phyloP scores from a whole-genome alignment of 176 grass and related monocot genomes.

The Elaeis guineensis region DNA sequence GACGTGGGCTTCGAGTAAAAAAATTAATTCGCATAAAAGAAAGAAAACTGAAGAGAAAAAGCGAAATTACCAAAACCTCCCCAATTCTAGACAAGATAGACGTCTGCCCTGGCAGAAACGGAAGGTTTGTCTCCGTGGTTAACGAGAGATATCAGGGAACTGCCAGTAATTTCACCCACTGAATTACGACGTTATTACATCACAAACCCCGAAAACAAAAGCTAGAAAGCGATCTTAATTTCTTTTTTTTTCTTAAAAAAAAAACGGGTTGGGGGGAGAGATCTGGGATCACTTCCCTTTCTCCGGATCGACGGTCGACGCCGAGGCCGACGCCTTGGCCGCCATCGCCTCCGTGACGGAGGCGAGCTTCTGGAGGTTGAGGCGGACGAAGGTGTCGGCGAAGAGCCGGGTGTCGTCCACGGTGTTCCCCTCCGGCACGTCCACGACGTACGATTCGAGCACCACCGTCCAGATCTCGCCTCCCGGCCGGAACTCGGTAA shows the following conservation, averaged over 20 bases:
- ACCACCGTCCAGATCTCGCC: conserved; percentile 77
- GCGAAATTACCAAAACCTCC: conserved; percentile 23
- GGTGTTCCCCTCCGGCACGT: conserved; percentile 83
- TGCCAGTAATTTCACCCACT: too few species aligned
- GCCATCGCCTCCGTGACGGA: conserved; percentile 48
- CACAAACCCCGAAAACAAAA: too few species aligned
- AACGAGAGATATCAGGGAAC: too few species aligned
- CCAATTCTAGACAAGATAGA: conserved; percentile 4
- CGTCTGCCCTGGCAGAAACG: too few species aligned
- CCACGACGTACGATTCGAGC: conserved; percentile 85
- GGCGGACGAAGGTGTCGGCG: conserved; percentile 85
- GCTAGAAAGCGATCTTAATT: too few species aligned
- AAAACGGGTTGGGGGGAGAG: too few species aligned
- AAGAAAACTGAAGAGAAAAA: neutral
- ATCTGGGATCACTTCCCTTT: too few species aligned
- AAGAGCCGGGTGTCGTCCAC: conserved; percentile 93
- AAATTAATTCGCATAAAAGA: too few species aligned
- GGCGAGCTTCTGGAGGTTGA: conserved; percentile 99
- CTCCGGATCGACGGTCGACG: neutral
- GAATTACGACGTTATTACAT: too few species aligned
- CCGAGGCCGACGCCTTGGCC: conserved; percentile 18
- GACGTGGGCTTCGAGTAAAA: too few species aligned
- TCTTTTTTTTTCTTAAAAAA: too few species aligned
- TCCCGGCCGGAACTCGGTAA: conserved; percentile 39
- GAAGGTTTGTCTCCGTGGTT: too few species aligned